Evolutionary conservation across 129 eudicot species (phyloP), one percentile per base, ranked within the genome.

Genomic region (Centrapalus pauciflorus): DNA sequence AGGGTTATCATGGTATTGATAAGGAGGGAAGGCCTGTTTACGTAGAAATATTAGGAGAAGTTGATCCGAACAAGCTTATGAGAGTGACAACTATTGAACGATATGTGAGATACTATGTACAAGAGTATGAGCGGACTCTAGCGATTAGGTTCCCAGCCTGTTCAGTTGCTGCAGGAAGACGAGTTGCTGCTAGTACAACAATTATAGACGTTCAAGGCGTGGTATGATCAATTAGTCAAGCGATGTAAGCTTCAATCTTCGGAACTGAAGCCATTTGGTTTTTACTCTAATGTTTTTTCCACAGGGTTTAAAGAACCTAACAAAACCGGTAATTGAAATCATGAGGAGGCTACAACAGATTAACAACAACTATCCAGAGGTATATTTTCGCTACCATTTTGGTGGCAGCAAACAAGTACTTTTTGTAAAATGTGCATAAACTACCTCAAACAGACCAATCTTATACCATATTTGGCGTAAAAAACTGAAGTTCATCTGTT

Each of bases 1-100:
- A 88, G 37, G 92, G 96, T 55, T 88, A 82, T 78, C 96, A 88
- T 78, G 96, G 96, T 40, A 76, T 78, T 43, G 92, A 88, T 71
- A 88, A 80, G 66, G 87, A 78, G 69, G 96, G 92, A 40, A 76
- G 83, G 72, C 93, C 96, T 54, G 32, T 88, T 63, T 88, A 88
- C 75, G 85, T 88, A 11, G 89, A 88, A 78, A 80, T 82, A 69
- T 69, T 88, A 46, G 96, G 96, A 60, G 80, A 77, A 69, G 77
- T 80, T 70, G 83, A 88, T 63, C 84, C 87, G 34, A 72, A 64
- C 71, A 88, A 85, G 76, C 89, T 88, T 61, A 70, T 82, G 83
- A 79, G 76, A 79, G 87, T 88, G 55, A 88, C 92, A 24, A 82
- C 85, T 29, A 20, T 85, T 66, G 93, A 88, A 52, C 87, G 89